phyloP scores from a whole-genome alignment of 108 stramenopile genomes.

The Nitzschia putrida region DNA sequence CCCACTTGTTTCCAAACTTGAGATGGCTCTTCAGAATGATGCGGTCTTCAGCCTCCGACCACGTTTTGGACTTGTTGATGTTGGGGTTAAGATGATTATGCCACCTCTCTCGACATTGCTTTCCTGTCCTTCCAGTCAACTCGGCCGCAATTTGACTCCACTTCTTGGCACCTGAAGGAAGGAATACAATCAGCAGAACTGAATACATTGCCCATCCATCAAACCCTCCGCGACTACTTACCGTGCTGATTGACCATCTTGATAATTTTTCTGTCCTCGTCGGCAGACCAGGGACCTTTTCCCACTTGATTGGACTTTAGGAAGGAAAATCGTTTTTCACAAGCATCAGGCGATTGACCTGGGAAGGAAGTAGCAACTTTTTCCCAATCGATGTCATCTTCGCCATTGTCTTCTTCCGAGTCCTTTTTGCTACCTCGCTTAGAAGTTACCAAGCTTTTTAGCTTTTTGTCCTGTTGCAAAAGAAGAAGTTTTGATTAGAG shows the following conservation, averaged over 20 bases:
- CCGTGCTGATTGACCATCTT: constrained; percentile 57
- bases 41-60: constrained; percentile 88
- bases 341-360: constrained; percentile 19
- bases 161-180: constrained; percentile 55
- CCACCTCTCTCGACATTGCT: constrained; percentile 98
- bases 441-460: constrained; percentile 30
- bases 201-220: not conserved
- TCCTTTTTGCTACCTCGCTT: constrained; percentile 30
- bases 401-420: constrained; percentile 6
- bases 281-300: constrained; percentile 67
- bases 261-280: constrained; percentile 63
- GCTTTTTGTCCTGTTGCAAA: constrained; percentile 31
- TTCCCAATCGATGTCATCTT: constrained; percentile 32
- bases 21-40: constrained; percentile 79
- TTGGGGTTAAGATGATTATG: constrained; percentile 97
- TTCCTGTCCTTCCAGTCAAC: constrained; percentile 89
- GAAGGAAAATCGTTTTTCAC: constrained; percentile 28
- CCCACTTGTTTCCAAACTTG: constrained; percentile 90
- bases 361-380: constrained; percentile 18
- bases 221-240: not conserved
- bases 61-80: constrained; percentile 81
- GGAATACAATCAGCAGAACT: not conserved
- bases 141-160: constrained; percentile 78
- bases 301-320: constrained; percentile 25
- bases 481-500: not conserved